These are phyloP conservation scores for Helichrysum umbraculigerum DNA, from an alignment of 129 eudicot species.

Conservation along the genomic window DNA sequence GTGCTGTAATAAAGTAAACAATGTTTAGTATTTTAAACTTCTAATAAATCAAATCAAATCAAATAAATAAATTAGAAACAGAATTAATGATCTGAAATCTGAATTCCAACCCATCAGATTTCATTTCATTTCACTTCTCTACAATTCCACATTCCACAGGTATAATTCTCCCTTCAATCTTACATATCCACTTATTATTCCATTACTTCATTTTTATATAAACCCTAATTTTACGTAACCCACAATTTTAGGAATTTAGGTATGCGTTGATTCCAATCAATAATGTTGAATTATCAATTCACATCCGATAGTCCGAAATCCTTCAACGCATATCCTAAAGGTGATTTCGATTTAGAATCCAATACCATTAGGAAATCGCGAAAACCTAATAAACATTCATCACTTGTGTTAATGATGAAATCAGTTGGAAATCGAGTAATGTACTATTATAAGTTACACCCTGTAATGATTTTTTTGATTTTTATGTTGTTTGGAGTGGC, in stretches of 20 bases:
- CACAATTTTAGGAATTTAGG: background rate
- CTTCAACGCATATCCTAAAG: slow-evolving; percentile 79
- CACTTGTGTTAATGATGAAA: slow-evolving; percentile 51
- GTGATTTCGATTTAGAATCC: slow-evolving; percentile 87
- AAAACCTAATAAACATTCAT: slow-evolving; percentile 41
- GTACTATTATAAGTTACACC: slow-evolving; percentile 69
- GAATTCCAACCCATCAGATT: background rate
- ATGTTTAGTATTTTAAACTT: no score
- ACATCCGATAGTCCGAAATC: slow-evolving; percentile 72
- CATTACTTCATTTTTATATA: background rate
- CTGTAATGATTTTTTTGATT: slow-evolving; percentile 50
- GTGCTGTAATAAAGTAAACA: no score
- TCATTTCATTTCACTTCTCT: background rate
- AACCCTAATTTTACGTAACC: background rate
- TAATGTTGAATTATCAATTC: slow-evolving; percentile 58
- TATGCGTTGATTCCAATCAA: slow-evolving; percentile 18
- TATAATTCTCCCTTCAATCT: background rate
- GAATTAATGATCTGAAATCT: background rate
- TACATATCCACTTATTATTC: background rate
- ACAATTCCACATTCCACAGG: background rate
- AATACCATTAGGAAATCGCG: slow-evolving; percentile 55
- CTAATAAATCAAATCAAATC: no score
- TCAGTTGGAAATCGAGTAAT: slow-evolving; percentile 51
- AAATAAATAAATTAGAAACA: background rate
- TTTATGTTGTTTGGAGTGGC: slow-evolving; percentile 56